phyloP scores from a whole-genome alignment of 345 rosid genomes.

The Aethionema arabicum region DNA sequence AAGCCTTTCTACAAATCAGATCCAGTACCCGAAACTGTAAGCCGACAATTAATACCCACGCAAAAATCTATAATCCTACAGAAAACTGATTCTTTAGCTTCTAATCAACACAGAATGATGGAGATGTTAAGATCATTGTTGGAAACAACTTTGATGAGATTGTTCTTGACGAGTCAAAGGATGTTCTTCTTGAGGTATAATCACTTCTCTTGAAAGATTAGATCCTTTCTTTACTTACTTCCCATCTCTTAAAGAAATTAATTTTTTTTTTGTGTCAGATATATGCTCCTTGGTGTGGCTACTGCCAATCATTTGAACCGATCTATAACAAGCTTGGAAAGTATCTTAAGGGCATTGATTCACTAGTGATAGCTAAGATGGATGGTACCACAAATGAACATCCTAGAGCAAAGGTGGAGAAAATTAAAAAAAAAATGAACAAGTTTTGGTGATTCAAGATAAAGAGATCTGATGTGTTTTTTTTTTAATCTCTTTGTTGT shows the following conservation, averaged over 20 bases:
- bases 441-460: constrained; percentile 8
- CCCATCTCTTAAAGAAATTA: constrained; percentile 4
- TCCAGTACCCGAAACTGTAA: constrained; percentile 85
- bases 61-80: constrained; percentile 13
- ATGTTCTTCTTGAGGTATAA: constrained; percentile 91
- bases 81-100: constrained; percentile 26
- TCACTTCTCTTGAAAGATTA: constrained; percentile 5
- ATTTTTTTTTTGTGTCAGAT: constrained; percentile 45
- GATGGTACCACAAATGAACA: constrained; percentile 99
- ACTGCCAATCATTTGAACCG: constrained; percentile 93
- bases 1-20: constrained; percentile 96
- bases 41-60: constrained; percentile 22
- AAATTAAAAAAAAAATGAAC: not conserved
- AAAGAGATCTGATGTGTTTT: constrained; percentile 4
- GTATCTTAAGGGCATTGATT: constrained; percentile 74
- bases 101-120: constrained; percentile 61
- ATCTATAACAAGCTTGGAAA: constrained; percentile 89
- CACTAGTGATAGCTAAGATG: constrained; percentile 92
- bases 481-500: constrained; percentile 21
- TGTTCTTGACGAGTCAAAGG: constrained; percentile 95
- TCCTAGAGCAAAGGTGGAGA: constrained; percentile 88
- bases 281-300: constrained; percentile 99
- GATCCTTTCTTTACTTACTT: constrained; percentile 15
- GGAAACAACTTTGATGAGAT: constrained; percentile 89
- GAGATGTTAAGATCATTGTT: constrained; percentile 89